Base-by-base conservation (phyloP, 306 rosid species). In the Begonia fuchsioides region DNA sequence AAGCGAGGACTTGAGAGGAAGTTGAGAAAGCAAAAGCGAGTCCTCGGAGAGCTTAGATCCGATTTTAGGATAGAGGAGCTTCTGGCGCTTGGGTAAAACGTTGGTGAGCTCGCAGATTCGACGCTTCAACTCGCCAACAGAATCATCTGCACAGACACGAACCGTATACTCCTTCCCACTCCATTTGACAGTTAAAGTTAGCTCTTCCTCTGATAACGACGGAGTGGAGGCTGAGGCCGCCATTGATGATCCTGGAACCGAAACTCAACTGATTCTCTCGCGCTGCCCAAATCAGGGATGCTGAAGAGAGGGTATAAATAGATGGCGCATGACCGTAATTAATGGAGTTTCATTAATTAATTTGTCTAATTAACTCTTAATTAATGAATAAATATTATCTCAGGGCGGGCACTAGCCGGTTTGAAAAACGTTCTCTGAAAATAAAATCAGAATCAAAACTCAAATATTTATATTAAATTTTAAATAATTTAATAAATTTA, bases 151-250 rank as follows among this genome's bases (percentile, higher is more conserved):
- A 50, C 95, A 90, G 0, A 90, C 71, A 15, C 93, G 82, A 2
- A 90, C 80, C 0, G 92, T 90, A 75, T 81, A 90, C 49, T 90
- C 97, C 38, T 81, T 90, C 1, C 95, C 95, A 60, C 85, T 79
- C 97, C 95, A 90, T 65, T 79, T 84, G 53, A 90, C 82, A 0
- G 56, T 67, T 32, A 90, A 68, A 11, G 93, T 90, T 39, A 90
- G 58, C 63, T 84, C 97, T 54, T 78, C 93, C 58, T 50, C 69
- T 15, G 87, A 51, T 12, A 35, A 12, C 12, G 80, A 67, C 48
- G 77, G 50, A 6, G 71, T 47, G 47, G 77, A 35, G 13, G 70
- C 68, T 16, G 61, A 32, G 9, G 67, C 68, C 16, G 81, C 74
- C 81, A 72, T 70, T 46, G 18, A 46, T 10, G 57, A 20, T 32